Conservation (phyloP, 495 filamentous ascomycete species). For the Achaetomiella virescens region DNA sequence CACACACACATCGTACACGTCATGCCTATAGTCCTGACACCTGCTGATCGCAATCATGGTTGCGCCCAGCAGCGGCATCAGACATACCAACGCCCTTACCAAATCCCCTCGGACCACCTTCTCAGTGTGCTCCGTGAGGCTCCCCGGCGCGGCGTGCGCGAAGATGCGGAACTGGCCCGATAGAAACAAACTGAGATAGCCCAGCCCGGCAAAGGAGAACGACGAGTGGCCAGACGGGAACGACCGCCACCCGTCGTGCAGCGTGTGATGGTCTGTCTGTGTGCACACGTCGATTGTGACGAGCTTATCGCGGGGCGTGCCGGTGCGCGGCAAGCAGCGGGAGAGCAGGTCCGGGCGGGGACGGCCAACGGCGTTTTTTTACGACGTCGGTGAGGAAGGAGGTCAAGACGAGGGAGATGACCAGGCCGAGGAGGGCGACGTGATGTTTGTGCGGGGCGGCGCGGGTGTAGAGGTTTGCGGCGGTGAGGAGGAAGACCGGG, state of each 20-base stretch:
- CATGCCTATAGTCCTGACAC: conserved; percentile 89
- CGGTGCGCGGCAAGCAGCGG: conserved; percentile 68
- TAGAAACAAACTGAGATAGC: conserved; percentile 74
- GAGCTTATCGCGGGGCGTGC: conserved; percentile 58
- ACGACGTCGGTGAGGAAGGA: conserved; percentile 82
- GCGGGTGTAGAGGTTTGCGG: conserved; percentile 56
- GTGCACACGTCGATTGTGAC: conserved; percentile 77
- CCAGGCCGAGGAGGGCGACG: conserved; percentile 73
- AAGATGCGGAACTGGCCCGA: conserved; percentile 75
- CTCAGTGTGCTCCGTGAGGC: conserved; percentile 13
- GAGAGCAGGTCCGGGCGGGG: conserved; percentile 86
- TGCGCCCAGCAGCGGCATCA: conserved; percentile 70
- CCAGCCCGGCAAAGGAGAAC: conserved; percentile 80
- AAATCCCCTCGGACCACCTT: conserved; percentile 49
- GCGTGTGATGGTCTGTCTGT: conserved; percentile 62
- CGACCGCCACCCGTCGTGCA: conserved; percentile 90
- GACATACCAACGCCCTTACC: conserved; percentile 55
- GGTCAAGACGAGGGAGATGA: conserved; percentile 70
- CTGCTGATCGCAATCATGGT: conserved; percentile 85
- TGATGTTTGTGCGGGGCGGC: conserved; percentile 74
- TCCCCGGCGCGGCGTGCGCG: conserved; percentile 39
- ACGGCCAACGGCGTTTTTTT: conserved; percentile 85
- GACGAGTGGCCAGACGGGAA: conserved; percentile 87
- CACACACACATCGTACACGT: conserved; percentile 82
- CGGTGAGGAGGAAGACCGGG: conserved; percentile 58